Evolutionary conservation across 2,329 filamentous ascomycete species (phyloP), one percentile per base, ranked within the genome.

Genomic region (Diplocarpon rosae): DNA sequence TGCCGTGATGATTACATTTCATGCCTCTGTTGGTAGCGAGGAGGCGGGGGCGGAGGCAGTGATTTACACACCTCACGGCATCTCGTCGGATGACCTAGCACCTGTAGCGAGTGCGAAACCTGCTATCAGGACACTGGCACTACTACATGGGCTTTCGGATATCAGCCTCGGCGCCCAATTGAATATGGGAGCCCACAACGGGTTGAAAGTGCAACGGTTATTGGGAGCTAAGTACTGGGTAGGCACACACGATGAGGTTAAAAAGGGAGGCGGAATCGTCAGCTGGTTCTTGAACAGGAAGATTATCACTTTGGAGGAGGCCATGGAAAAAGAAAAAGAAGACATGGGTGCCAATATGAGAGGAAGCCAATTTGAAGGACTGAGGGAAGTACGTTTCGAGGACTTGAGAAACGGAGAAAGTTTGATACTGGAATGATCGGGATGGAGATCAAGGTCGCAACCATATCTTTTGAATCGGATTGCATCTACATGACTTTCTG

Each of bases 101-200:
- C 61, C 66, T 0, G 57, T 80, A 7, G 59, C 61, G 0, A 50
- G 50, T 0, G 69, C 71, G 1, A 56, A 62, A 0, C 73, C 73
- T 0, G 60, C 66, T 0, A 60, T 83, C 27, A 59, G 64, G 2
- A 71, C 71, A 0, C 65, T 82, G 0, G 77, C 75, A 0, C 68
- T 84, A 39, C 61, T 83, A 7, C 80, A 83, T 58, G 78, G 79
- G 0, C 62, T 83, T 8, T 73, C 82, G 53, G 75, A 81, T 52
- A 71, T 83, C 5, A 66, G 67, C n/a, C 60, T 70, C 17, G 62
- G 62, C 54, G 71, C 75, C 55, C 77, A 81, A 58, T 63, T 81
- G 29, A 83, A 83, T 49, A 68, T 82, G 13, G 79, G 79, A 2
- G 78, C 71, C 0, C 65, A 73, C 47, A 83, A 82, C 54, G 79